A percentile compares a stretch with the other conserved stretches of the same genome.
These are phyloP conservation scores for Ophiostoma himal-ulmi DNA, from an alignment of 2,329 filamentous ascomycete species.

Conservation along the genomic window DNA sequence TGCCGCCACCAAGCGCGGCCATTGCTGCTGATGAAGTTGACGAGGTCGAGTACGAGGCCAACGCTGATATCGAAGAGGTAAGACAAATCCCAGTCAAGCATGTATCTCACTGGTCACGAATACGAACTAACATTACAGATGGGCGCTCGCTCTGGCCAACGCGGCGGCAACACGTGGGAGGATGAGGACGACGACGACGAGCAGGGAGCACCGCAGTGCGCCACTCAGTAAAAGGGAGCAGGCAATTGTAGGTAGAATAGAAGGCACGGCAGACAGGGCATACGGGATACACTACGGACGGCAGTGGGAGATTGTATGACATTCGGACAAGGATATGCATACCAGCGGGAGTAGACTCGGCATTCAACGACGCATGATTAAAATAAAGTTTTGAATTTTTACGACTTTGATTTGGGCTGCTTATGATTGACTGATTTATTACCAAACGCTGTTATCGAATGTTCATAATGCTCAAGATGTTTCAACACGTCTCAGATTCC, in stretches of 20 bases:
- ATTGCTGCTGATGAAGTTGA: conserved; percentile 72
- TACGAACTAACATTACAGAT: conserved; percentile 43
- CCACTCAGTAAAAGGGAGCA: conserved; percentile 51
- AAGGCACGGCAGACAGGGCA: neutral
- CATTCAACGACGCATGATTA: conserved; percentile 9
- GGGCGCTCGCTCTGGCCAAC: conserved; percentile 64
- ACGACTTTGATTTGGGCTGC: neutral
- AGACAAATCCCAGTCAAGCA: neutral
- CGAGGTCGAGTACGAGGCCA: conserved; percentile 74
- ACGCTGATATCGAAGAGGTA: conserved; percentile 74
- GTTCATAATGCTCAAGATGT: neutral
- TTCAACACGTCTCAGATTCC: neutral
- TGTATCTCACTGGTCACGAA: neutral
- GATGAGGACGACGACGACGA: conserved; percentile 64
- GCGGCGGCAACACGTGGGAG: conserved; percentile 61
- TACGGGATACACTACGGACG: neutral
- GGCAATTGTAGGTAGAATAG: neutral
- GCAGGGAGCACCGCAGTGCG: conserved; percentile 61
- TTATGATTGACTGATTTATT: neutral
- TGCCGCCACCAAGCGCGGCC: conserved; percentile 58
- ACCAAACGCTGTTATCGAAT: neutral
- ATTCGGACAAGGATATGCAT: neutral
- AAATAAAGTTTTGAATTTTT: neutral
- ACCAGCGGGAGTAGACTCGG: conserved; percentile 6
- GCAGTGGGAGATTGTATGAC: neutral